Evolutionary conservation across 805 yeast species (phyloP).

Genomic region (Candida ovalis): DNA sequence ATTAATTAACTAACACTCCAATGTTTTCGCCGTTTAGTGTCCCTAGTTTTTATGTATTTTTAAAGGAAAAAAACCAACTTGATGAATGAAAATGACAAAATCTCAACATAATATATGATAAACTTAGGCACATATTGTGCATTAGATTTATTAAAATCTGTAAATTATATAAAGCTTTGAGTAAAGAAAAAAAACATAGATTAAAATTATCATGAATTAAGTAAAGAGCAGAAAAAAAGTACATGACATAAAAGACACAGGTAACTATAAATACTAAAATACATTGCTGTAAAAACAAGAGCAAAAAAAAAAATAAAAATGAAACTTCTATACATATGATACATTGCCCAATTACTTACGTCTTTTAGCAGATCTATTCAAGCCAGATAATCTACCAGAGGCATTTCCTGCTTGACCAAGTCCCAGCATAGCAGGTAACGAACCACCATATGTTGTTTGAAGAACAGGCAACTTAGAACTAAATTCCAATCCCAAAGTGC

Average conservation of each 20-base stretch:
- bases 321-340: not conserved
- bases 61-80: too few relatives aligned
- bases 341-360: conserved; percentile 7
- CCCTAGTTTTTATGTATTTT: not conserved
- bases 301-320: not conserved
- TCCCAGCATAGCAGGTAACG: conserved; percentile 58
- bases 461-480: conserved; percentile 57
- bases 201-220: not conserved
- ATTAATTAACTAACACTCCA: not conserved
- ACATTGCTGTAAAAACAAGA: not conserved
- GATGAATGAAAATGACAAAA: too few relatives aligned
- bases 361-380: conserved; percentile 14
- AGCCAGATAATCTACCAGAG: conserved; percentile 13
- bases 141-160: not conserved
- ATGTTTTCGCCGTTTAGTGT: not conserved
- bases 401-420: conserved; percentile 7
- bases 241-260: not conserved
- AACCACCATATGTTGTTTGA: conserved; percentile 71
- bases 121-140: too few relatives aligned
- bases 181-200: too few relatives aligned
- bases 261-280: not conserved
- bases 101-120: too few relatives aligned
- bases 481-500: conserved; percentile 34
- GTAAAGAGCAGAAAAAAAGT: not conserved
- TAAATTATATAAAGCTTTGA: too few relatives aligned